A percentile compares a stretch with the other conserved stretches of the same genome.
Evolutionary conservation across 345 rosid genomes (phyloP).

Genomic region (Eucalyptus regnans): DNA sequence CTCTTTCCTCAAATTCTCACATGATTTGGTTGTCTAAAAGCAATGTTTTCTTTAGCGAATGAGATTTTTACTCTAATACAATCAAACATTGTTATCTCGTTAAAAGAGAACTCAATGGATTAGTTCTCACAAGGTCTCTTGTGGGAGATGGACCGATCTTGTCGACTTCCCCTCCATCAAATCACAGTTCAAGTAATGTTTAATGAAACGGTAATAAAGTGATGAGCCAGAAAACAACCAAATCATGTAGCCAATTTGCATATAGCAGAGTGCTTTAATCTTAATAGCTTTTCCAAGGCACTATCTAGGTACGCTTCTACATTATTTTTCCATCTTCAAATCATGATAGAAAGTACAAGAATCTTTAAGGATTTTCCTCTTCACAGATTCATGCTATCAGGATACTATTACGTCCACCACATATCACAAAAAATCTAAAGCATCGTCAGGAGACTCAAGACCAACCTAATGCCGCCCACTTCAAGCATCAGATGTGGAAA

Average conservation of each 20-base stretch:
- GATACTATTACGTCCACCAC: background rate
- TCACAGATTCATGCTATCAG: background rate
- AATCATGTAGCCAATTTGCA: background rate
- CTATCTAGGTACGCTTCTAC: background rate
- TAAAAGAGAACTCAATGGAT: background rate
- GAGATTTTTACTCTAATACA: background rate
- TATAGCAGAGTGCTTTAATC: background rate
- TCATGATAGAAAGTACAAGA: background rate
- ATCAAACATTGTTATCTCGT: background rate
- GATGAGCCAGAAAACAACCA: background rate
- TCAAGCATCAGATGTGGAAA: background rate
- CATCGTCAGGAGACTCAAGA: background rate
- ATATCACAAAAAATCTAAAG: background rate
- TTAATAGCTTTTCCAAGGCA: background rate
- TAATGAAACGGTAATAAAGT: background rate
- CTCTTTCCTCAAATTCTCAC: background rate
- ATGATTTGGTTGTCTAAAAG: background rate
- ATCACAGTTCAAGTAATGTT: background rate
- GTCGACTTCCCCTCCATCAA: background rate
- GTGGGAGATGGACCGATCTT: background rate
- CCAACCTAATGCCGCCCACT: background rate
- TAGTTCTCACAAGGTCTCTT: background rate
- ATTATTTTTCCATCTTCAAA: background rate
- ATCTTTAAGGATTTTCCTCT: background rate
- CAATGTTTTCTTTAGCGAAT: background rate